A percentile compares a stretch with the other conserved stretches of the same genome.
Conservation (phyloP, 495 filamentous ascomycete species). For the Astrothelium macrocarpum region DNA sequence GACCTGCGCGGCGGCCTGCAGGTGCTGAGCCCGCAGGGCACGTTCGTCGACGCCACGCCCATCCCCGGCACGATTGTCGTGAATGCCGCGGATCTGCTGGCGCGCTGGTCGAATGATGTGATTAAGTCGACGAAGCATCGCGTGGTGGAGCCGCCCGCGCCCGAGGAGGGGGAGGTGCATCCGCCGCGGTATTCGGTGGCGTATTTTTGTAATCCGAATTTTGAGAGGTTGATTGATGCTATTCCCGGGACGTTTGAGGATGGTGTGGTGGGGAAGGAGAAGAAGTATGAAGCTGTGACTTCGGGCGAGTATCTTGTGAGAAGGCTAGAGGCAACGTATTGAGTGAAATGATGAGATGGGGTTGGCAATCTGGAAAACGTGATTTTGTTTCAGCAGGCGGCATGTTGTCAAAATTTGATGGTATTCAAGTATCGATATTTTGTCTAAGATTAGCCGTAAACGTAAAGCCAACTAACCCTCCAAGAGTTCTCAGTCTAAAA, state of each 20-base stretch:
- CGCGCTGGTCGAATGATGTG: slow-evolving; percentile 81
- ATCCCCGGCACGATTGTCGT: slow-evolving; percentile 77
- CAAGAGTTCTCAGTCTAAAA: too few relatives aligned
- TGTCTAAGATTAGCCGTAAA: too few relatives aligned
- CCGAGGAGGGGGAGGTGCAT: slow-evolving; percentile 38
- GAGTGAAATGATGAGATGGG: neutral
- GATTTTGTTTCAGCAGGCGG: neutral
- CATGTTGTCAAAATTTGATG: neutral
- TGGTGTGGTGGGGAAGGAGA: slow-evolving; percentile 39
- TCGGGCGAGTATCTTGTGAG: slow-evolving; percentile 73
- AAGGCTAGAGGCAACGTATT: slow-evolving; percentile 59
- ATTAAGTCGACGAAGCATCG: slow-evolving; percentile 84
- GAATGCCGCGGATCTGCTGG: slow-evolving; percentile 83
- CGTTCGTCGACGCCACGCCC: slow-evolving; percentile 74
- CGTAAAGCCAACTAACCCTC: too few relatives aligned
- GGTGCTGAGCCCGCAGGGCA: slow-evolving; percentile 65
- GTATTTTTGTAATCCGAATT: slow-evolving; percentile 88
- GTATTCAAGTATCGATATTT: too few relatives aligned
- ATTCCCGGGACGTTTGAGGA: slow-evolving; percentile 75
- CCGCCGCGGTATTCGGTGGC: slow-evolving; percentile 61
- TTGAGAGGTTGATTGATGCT: slow-evolving; percentile 65
- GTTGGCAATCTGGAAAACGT: neutral
- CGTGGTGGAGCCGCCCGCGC: slow-evolving; percentile 69
- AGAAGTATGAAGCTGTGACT: slow-evolving; percentile 71
- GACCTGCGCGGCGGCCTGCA: slow-evolving; percentile 75